phyloP scores from a whole-genome alignment of 2,329 filamentous ascomycete genomes.

The Nemania bipapillata region DNA sequence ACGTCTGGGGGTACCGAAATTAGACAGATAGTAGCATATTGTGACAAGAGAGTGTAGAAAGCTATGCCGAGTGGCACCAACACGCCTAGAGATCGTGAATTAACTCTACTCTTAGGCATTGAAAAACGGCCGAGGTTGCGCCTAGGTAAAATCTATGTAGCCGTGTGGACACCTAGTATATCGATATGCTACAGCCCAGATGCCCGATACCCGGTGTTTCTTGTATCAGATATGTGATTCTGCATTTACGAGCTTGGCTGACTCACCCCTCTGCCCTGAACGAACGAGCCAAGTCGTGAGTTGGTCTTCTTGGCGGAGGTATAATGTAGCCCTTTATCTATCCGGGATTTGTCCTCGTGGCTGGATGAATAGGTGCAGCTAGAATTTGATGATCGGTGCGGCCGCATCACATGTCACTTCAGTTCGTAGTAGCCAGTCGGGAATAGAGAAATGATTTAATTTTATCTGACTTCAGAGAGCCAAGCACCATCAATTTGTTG shows the following conservation, averaged over 20 bases:
- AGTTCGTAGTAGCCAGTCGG: neutral
- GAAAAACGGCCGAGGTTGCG: constrained; percentile 11
- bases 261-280: neutral
- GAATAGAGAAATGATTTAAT: neutral
- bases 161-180: neutral
- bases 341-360: neutral
- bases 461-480: neutral
- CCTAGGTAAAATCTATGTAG: neutral
- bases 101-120: neutral
- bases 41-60: neutral
- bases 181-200: neutral
- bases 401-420: constrained; percentile 2
- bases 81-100: neutral
- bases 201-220: neutral
- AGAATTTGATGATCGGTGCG: constrained; percentile 1
- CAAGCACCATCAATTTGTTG: neutral
- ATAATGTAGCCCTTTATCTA: neutral
- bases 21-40: neutral
- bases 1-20: neutral
- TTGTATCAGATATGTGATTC: neutral
- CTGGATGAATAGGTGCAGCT: constrained; percentile 2
- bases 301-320: neutral
- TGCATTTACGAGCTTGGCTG: neutral
- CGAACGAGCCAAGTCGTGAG: neutral
- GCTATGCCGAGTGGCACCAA: neutral